Evolutionary conservation across 768 basidiomycete species (phyloP), one percentile per base, ranked within the genome.

Genomic region (Tylopilus balloui): DNA sequence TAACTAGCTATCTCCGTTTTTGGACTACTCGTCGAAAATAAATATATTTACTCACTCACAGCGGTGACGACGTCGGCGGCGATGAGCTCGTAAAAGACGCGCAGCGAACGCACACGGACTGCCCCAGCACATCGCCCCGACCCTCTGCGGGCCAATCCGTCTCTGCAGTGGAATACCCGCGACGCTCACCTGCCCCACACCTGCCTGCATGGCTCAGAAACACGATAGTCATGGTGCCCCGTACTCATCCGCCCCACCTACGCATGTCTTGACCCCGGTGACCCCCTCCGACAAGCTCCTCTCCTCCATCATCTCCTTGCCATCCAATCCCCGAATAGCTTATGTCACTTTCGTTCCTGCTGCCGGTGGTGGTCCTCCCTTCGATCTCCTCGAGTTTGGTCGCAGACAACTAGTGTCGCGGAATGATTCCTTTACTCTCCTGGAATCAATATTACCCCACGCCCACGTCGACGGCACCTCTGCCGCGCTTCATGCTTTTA

Each of bases 401-500:
- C 75, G 86, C 51, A 73, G 78, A 49, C 62, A 65, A 6, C 56
- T 86, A 3, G 43, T 81, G 9, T 59, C 67, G 17, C 69, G 67
- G 40, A 73, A 76, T 51, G 48, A 57, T 10, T 59, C 69, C 12
- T 56, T 66, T 19, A 24, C 72, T 3, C 64, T 86, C 42, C 54
- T 75, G 7, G 73, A 78, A 6, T 78, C 80, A 10, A 61, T 83
- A 23, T 63, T 87, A 20, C 69, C 78, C 36, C 73, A 74, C 51
- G 75, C 79, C 23, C 71, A 78, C 53, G 65, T 80, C 40, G 70
- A 70, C 28, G 65, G 72, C 43, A 66, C 69, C 21, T 61, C 71
- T 9, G 73, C 70, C n/a, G 57, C 66, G 21, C 71, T 88, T 46
- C 79, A 84, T 66, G 73, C 80, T n/a, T 88, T 86, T 62, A 65